Percentiles rank a stretch among this genome's conserved stretches.
Conservation (phyloP, 139 green algal species). For the Parachlorella kessleri region DNA sequence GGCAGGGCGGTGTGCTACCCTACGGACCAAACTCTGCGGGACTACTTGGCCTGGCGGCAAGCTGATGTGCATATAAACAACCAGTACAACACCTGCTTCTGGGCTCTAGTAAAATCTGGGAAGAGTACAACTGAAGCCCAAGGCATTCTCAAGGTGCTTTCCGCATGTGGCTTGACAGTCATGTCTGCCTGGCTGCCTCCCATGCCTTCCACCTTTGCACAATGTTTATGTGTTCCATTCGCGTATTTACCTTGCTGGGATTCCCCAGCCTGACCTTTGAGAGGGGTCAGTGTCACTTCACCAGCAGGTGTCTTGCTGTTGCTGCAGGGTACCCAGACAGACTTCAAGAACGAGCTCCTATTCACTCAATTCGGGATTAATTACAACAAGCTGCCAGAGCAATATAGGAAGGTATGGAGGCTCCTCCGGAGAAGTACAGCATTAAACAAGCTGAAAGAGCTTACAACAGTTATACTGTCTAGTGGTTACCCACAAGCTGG, state of each 20-base stretch:
- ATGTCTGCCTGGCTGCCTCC: too few relatives aligned
- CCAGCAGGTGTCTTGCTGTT: too few relatives aligned
- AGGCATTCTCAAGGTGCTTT: constrained; percentile 55
- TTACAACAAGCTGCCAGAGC: constrained; percentile 85
- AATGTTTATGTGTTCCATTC: too few relatives aligned
- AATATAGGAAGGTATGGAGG: constrained; percentile 89
- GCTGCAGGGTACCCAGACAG: constrained; percentile 76
- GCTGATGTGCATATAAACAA: constrained; percentile 96
- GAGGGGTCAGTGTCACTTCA: too few relatives aligned
- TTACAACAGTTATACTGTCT: neutral
- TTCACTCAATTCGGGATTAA: constrained; percentile 89
- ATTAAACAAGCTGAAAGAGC: neutral
- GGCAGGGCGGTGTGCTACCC: constrained; percentile 90
- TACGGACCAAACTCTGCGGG: constrained; percentile 56
- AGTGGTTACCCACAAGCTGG: too few relatives aligned
- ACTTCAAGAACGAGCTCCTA: constrained; percentile 93
- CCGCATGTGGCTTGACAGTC: too few relatives aligned
- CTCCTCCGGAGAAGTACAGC: neutral
- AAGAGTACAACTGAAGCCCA: constrained; percentile 66
- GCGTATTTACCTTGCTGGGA: too few relatives aligned
- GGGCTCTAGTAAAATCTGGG: constrained; percentile 80
- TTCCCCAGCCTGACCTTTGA: too few relatives aligned
- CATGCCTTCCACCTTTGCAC: too few relatives aligned
- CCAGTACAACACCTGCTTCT: constrained; percentile 98
- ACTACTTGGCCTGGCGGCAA: constrained; percentile 95